Evolutionary conservation across 2,329 filamentous ascomycete species (phyloP), one percentile per base, ranked within the genome.

Genomic region (Phoma herbarum): DNA sequence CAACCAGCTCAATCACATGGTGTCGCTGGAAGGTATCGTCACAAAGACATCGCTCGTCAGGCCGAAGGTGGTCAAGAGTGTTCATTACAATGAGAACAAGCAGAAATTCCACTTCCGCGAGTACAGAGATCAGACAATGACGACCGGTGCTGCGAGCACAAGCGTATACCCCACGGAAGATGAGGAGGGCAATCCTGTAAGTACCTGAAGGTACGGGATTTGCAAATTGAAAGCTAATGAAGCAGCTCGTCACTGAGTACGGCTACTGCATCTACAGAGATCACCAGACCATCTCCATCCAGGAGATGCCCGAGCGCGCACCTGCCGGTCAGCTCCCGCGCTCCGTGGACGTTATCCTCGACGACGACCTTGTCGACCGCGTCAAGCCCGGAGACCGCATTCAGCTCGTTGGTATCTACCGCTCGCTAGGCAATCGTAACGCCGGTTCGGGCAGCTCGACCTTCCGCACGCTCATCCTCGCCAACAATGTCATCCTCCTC

Each of bases 61-160:
- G 56, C 95, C 95, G 11, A 99, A 99, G 80, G 88, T 99, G n/a
- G 89, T 98, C 62, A 96, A 96, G 81, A 98, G 95, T 79, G 93
- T 99, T 52, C 95, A 99, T 77, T 98, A 93, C 80, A 96, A 92
- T 71, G 93, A 97, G 79, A 87, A 81, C 64, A 93, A 92, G 77
- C 86, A 92, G 64, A 90, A 90, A 39, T 99, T 98, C 68, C 88
- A 94, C 71, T 93, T 91, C 72, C 86, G 93, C 64, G 92, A 95
- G 75, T 99, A 99, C 77, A 86, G 89, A 67, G 95, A 99, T 78
- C 94, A 98, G 81, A 99, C 95, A 2, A 99, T 98, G 94, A 94
- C 91, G 26, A 85, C 85, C 52, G 95, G 90, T 73, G 89, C 91
- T 29, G 92, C 92, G 12, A 97, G 91, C 63, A 90, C 92, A 42